Conservation (phyloP, 768 basidiomycete genomes). For the Lactifluus volemus region DNA sequence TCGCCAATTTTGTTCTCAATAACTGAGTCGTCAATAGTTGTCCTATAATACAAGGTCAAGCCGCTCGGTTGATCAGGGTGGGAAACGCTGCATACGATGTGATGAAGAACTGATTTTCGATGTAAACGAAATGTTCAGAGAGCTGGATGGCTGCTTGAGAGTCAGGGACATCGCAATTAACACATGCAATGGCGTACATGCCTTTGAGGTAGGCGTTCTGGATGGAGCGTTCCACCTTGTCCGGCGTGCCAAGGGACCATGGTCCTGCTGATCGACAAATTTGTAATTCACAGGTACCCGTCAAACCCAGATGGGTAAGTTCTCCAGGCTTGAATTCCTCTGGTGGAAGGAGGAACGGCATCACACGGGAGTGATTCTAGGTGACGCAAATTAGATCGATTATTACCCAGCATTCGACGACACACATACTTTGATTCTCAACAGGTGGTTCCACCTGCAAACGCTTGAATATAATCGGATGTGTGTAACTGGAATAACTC, state of each 20-base stretch:
- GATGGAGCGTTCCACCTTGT: conserved; percentile 81
- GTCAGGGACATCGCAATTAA: background rate
- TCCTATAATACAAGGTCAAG: conserved; percentile 35
- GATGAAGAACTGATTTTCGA: conserved; percentile 93
- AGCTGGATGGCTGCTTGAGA: conserved; percentile 64
- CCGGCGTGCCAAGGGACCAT: conserved; percentile 91
- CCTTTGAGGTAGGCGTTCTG: conserved; percentile 92
- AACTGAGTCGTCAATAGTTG: conserved; percentile 72
- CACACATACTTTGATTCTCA: conserved; percentile 74
- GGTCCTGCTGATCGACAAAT: conserved; percentile 92
- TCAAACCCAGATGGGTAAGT: conserved; percentile 68
- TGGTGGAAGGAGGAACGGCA: conserved; percentile 92
- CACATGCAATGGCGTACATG: conserved; percentile 20
- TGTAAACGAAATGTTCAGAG: conserved; percentile 97
- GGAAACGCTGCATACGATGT: conserved; percentile 53
- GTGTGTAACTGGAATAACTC: conserved; percentile 10
- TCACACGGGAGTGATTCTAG: conserved; percentile 82
- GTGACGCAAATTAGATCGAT: background rate
- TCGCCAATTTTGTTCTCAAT: conserved; percentile 94
- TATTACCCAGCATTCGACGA: background rate
- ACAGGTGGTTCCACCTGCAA: conserved; percentile 83
- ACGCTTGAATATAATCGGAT: conserved; percentile 1
- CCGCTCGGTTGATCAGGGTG: background rate
- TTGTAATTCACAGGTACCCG: conserved; percentile 95
- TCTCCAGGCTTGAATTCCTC: conserved; percentile 85